A percentile compares a stretch with the other conserved stretches of the same genome.
Conservation (phyloP, 2,329 filamentous ascomycete species). For the Diaporthe australafricana region DNA sequence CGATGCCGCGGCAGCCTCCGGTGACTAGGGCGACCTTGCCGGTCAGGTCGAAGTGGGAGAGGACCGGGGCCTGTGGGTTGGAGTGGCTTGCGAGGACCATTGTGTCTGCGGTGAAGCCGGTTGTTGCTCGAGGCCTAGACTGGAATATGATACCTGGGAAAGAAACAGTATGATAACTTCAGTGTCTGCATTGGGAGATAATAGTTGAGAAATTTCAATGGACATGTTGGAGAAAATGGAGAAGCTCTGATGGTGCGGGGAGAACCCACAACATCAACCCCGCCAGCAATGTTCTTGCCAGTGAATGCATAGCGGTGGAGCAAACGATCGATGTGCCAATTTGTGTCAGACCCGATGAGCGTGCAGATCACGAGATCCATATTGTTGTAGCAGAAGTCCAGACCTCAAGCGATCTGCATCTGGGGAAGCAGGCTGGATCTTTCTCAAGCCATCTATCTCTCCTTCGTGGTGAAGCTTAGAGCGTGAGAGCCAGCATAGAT, state of each 20-base stretch:
- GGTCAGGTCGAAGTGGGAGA: conserved; percentile 45
- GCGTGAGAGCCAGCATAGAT: too few relatives aligned
- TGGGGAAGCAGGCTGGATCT: too few relatives aligned
- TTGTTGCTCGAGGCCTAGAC: background rate
- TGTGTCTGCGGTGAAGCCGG: background rate
- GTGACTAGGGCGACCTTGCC: conserved; percentile 47
- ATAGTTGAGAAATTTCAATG: background rate
- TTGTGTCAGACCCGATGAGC: background rate
- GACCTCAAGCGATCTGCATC: too few relatives aligned
- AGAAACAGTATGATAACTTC: background rate
- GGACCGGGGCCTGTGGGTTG: conserved; percentile 46
- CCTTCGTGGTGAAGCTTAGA: too few relatives aligned
- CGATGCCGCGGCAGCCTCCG: conserved; percentile 46
- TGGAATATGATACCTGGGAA: background rate
- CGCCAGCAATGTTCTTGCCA: background rate
- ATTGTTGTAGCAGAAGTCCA: too few relatives aligned
- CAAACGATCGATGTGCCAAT: background rate
- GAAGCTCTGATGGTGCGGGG: background rate
- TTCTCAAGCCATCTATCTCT: too few relatives aligned
- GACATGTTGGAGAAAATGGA: conserved; percentile 8
- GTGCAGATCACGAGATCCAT: too few relatives aligned
- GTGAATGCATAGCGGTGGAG: conserved; percentile 9
- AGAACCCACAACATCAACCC: background rate
- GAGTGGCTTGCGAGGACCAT: conserved; percentile 47
- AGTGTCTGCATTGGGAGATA: background rate